Base-by-base conservation (phyloP, 768 basidiomycete genomes). In the Tulasnella sp. region DNA sequence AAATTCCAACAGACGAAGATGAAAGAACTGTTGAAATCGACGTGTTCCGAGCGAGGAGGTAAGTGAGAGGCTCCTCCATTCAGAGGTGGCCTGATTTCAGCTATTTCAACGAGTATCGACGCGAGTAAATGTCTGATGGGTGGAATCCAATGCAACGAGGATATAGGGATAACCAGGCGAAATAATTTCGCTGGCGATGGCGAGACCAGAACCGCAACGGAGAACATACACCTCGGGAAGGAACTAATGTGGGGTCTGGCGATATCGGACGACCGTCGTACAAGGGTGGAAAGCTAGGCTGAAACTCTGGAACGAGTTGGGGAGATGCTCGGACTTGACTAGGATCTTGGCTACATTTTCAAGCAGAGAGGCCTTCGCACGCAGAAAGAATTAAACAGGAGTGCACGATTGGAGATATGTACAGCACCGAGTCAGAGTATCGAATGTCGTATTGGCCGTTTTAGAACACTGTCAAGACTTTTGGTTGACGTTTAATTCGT, bases 111-210 rank as follows among this genome's bases (percentile, higher is more conserved):
- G 16, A 90, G 80, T 26, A 83, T 80, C 0, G 87, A 88, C 0
- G 87, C 89, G 93, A 2, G 93, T 78, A 79, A 87, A 91, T 0
- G 89, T 89, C 42, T 82, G 83, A 37, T 74, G 37, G 2, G 42
- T 78, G 18, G 83, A 23, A 18, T 79, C 39, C 1, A 86, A 85
- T 0, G 87, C 87, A 2, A 89, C 88, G 3, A 92, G 83, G 10
- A 94, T 84, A 15, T 86, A 88, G 1, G 92, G 92, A 82, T 91
- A 91, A 89, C 89, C 79, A 92, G 88, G n/a, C 91, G 88, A 83
- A 88, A 93, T 0, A 91, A 92, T 4, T 81, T 83, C 5, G 84
- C 81, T 18, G n/a, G 6, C 35, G 84, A 85, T 5, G 90, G 89
- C 73, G 87, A 83, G 4, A 81, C 82, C 13, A 94, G 83, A 32